Base-by-base conservation (phyloP, 2,329 filamentous ascomycete species). In the Lasiodiplodia sp. region DNA sequence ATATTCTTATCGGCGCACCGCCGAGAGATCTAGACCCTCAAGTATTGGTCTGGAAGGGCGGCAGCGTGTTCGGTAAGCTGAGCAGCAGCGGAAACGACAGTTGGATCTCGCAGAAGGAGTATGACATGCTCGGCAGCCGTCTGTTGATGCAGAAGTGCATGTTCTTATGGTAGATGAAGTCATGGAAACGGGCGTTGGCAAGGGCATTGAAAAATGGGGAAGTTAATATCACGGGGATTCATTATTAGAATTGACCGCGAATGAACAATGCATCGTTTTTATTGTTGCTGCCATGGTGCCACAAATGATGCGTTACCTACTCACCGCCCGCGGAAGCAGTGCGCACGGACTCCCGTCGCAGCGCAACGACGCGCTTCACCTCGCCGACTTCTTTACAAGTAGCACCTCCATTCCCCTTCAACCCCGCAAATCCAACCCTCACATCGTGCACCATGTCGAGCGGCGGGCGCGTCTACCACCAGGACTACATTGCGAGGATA, bases 1-100 rank as follows among this genome's bases (percentile, higher is more conserved):
- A 89, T 72, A 88, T 91, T 68, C 83, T 91, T 70, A 88, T 91
- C 28, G 88, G 87, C 1, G 84, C 86, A 23, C 89, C 89, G n/a
- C 96, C 96, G 0, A 86, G 95, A 74, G 96, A 99, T 74, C 91
- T 99, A 83, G 96, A 99, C 80, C 93, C 96, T 70, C 94, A 97
- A 81, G 94, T 98, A n/a, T 92, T 98, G 66, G 90, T 91, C 10
- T 99, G 96, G 96, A 99, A 99, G 86, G 96, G 96, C 4, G 96
- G 93, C 0, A 97, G 94, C 77, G 94, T 99, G 18, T 99, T 97
- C 84, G 94, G 93, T 2, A 94, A 97, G 82, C 83, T 98, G 73
- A 88, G 90, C 70, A 84, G 83, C 56, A 94, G 93, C 70, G 79
- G 79, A 18, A 98, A 98, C 81, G 96, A 99, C 79, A 96, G 92